These are phyloP conservation scores for Skeletonema tropicum DNA, from an alignment of 108 stramenopile species.

Conservation along the genomic window DNA sequence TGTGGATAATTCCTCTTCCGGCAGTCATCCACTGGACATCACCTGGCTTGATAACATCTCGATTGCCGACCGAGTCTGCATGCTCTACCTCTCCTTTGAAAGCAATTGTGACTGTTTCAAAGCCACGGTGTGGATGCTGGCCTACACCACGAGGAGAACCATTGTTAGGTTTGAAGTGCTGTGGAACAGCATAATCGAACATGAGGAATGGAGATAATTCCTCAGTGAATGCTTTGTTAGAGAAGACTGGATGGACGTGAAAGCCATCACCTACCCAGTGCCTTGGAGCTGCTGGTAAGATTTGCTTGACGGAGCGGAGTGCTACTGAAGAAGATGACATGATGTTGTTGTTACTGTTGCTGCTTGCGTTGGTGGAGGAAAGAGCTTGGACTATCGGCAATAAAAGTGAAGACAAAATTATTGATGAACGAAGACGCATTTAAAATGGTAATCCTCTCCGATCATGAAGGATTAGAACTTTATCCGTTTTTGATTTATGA, in stretches of 20 bases:
- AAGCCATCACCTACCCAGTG: slow-evolving; percentile 91
- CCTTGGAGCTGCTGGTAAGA: slow-evolving; percentile 46
- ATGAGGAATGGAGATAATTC: slow-evolving; percentile 81
- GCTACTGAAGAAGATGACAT: slow-evolving; percentile 8
- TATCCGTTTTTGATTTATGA: background rate
- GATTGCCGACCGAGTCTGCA: slow-evolving; percentile 80
- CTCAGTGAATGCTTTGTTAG: slow-evolving; percentile 77
- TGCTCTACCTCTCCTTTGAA: slow-evolving; percentile 93
- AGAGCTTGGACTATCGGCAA: slow-evolving; percentile 1
- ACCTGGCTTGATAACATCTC: slow-evolving; percentile 69
- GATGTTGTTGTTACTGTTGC: background rate
- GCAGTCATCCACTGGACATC: slow-evolving; percentile 98
- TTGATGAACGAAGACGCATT: no score
- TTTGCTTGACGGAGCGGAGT: slow-evolving; percentile 49
- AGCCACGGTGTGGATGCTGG: slow-evolving; percentile 89
- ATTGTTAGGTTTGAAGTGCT: slow-evolving; percentile 50
- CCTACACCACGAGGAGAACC: slow-evolving; percentile 70
- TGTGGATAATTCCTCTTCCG: slow-evolving; percentile 90
- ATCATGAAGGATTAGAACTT: no score
- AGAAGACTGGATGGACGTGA: slow-evolving; percentile 81
- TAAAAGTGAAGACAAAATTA: background rate
- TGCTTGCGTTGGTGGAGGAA: background rate
- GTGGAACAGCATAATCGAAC: slow-evolving; percentile 87
- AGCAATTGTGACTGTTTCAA: slow-evolving; percentile 92
- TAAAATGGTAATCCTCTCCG: no score